Conservation (phyloP, 129 eudicot species). For the Oenanthe sinensis region DNA sequence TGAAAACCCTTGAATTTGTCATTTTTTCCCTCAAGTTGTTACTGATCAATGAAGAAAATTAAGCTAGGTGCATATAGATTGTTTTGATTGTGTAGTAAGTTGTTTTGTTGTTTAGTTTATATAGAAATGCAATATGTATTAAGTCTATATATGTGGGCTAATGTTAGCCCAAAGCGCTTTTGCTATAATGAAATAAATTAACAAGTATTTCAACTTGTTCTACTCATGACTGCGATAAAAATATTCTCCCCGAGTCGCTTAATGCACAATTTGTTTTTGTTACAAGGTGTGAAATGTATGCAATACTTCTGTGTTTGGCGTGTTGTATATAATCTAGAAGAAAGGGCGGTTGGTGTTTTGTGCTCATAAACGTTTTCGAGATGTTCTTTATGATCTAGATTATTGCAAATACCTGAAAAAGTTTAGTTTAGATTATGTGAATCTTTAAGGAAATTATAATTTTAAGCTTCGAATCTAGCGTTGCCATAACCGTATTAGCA, state of each 20-base stretch:
- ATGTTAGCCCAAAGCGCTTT: background rate
- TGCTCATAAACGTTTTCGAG: background rate
- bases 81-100: background rate
- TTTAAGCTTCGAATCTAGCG: background rate
- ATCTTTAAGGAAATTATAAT: background rate
- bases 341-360: background rate
- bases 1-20: background rate
- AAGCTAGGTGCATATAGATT: background rate
- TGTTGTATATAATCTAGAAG: background rate
- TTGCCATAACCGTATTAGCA: background rate
- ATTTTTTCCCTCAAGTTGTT: background rate
- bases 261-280: background rate
- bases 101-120: background rate
- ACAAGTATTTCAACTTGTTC: background rate
- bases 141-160: background rate
- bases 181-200: constrained; percentile 3
- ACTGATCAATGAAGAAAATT: background rate
- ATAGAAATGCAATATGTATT: background rate
- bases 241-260: background rate
- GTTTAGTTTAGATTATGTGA: background rate
- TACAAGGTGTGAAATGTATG: too few species aligned
- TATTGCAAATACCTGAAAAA: background rate
- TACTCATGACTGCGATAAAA: background rate
- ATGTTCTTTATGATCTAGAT: background rate
- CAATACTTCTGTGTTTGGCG: too few species aligned